Percentiles rank a stretch among this genome's conserved stretches.
phyloP scores from a whole-genome alignment of 192 early-diverging fungal genomes.

The Funneliformis mosseae region DNA sequence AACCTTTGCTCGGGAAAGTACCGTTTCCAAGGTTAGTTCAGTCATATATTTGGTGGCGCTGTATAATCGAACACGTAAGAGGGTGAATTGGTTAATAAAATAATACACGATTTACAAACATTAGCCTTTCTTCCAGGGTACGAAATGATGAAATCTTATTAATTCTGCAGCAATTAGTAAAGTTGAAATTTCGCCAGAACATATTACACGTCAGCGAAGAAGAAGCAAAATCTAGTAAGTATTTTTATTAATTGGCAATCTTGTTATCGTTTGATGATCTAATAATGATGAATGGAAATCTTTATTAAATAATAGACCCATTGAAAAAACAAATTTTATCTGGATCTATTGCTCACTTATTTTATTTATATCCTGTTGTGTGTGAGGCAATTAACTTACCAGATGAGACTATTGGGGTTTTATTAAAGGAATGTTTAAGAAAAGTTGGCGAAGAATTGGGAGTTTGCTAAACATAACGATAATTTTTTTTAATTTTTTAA shows the following conservation, averaged over 20 bases:
- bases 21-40: slow-evolving; percentile 66
- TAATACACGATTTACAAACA: slow-evolving; percentile 26
- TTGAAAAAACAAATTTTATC: slow-evolving; percentile 54
- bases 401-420: slow-evolving; percentile 44
- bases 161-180: slow-evolving; percentile 53
- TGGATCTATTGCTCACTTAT: slow-evolving; percentile 64
- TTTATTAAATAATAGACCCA: slow-evolving; percentile 12
- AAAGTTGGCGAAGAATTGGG: slow-evolving; percentile 47
- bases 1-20: slow-evolving; percentile 64
- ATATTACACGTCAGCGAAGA: slow-evolving; percentile 44
- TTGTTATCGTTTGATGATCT: background rate
- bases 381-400: slow-evolving; percentile 58
- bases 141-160: slow-evolving; percentile 62
- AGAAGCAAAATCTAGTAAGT: slow-evolving; percentile 45
- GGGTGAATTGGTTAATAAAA: slow-evolving; percentile 16
- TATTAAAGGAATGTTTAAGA: slow-evolving; percentile 46
- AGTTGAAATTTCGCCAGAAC: slow-evolving; percentile 50
- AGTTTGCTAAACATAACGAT: slow-evolving; percentile 4
- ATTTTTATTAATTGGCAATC: slow-evolving; percentile 5
- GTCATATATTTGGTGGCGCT: slow-evolving; percentile 35
- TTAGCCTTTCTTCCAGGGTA: slow-evolving; percentile 45
- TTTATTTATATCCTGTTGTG: slow-evolving; percentile 67
- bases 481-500: background rate
- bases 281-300: background rate
- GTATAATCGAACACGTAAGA: slow-evolving; percentile 27